Conservation (phyloP, 2,329 filamentous ascomycete genomes). For the Verruconis gallopava region DNA sequence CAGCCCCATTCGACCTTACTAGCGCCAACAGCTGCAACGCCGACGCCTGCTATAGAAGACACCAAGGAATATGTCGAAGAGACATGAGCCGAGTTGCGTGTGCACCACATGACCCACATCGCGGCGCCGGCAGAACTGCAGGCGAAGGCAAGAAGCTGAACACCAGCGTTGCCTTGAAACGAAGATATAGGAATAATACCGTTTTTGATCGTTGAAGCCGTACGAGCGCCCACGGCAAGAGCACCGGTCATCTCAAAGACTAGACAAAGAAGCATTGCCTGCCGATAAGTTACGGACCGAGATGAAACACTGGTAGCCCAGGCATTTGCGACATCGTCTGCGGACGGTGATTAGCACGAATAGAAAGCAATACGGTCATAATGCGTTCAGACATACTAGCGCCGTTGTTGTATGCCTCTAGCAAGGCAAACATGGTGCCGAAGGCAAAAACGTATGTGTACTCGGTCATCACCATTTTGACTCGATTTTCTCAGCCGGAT, state of each 20-base stretch:
- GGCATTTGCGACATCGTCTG: constrained; percentile 75
- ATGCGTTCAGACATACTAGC: constrained; percentile 58
- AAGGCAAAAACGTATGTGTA: constrained; percentile 51
- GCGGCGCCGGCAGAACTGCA: constrained; percentile 50
- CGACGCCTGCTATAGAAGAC: constrained; percentile 32
- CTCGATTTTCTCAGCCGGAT: no score
- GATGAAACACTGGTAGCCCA: constrained; percentile 75
- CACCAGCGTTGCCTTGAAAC: constrained; percentile 32
- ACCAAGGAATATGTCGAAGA: constrained; percentile 43
- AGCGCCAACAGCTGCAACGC: constrained; percentile 35
- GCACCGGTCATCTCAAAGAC: constrained; percentile 34
- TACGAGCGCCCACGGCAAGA: constrained; percentile 26
- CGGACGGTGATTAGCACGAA: constrained; percentile 8
- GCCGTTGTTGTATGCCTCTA: constrained; percentile 69
- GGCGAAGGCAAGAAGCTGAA: constrained; percentile 42
- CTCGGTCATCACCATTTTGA: neutral
- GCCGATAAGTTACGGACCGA: constrained; percentile 57
- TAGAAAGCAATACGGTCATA: no score
- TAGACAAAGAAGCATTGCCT: constrained; percentile 38
- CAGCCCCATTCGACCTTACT: constrained; percentile 43
- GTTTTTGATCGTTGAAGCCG: constrained; percentile 35
- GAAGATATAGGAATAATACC: constrained; percentile 33
- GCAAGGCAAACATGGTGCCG: constrained; percentile 62
- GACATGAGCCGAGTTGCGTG: constrained; percentile 41
- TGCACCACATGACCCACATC: constrained; percentile 72